Evolutionary conservation across 345 rosid genomes (phyloP).

Genomic region (Eucalyptus erythrocorys): DNA sequence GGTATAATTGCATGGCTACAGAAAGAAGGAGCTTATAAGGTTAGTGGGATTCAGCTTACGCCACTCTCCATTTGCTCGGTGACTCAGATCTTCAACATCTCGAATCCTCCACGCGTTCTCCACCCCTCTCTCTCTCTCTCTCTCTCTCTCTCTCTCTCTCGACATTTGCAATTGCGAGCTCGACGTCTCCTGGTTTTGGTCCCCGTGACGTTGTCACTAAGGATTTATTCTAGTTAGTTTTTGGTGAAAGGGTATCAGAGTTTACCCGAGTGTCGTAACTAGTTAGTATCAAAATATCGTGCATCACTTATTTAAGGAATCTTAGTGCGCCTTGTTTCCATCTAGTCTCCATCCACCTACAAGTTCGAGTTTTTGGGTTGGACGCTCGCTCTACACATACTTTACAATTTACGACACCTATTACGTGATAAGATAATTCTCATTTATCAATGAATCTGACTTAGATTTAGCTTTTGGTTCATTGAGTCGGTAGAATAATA

Average conservation of each 20-base stretch:
- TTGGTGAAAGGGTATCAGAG: neutral
- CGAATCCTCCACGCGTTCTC: neutral
- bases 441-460: neutral
- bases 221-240: neutral
- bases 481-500: neutral
- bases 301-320: neutral
- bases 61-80: neutral
- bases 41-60: neutral
- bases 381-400: neutral
- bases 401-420: neutral
- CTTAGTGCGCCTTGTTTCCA: neutral
- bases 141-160: neutral
- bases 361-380: neutral
- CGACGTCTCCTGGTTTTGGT: neutral
- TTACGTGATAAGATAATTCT: neutral
- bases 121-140: neutral
- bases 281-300: neutral
- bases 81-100: neutral
- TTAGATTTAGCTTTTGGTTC: neutral
- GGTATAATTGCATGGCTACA: neutral
- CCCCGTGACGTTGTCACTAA: neutral
- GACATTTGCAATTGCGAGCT: neutral
- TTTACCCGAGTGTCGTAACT: neutral
- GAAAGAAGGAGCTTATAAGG: neutral
- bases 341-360: neutral